Conservation (phyloP, 2,329 filamentous ascomycete species). For the Trichoderma atroviride region DNA sequence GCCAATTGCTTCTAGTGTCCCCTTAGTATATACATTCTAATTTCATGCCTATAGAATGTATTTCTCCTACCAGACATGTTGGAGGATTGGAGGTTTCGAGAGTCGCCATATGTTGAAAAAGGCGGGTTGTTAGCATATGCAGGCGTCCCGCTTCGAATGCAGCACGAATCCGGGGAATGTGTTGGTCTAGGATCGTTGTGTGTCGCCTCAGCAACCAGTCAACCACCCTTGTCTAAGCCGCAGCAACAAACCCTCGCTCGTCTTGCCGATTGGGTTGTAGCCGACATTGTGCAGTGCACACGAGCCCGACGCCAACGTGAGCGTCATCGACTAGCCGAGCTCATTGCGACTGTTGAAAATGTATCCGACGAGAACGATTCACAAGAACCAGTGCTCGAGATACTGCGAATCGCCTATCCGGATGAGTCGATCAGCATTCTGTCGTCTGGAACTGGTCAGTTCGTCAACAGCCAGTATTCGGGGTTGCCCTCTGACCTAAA, state of each 20-base stretch:
- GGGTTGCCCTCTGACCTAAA: background rate
- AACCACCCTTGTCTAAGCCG: background rate
- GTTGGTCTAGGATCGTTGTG: slow-evolving; percentile 2
- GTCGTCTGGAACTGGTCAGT: background rate
- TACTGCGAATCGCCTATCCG: background rate
- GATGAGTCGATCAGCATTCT: background rate
- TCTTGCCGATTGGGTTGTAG: background rate
- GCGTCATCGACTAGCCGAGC: background rate
- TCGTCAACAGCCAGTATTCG: background rate
- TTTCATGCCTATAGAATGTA: background rate
- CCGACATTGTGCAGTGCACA: background rate
- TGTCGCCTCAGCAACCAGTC: background rate
- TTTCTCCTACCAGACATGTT: background rate
- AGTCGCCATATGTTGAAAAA: background rate
- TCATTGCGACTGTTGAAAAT: background rate
- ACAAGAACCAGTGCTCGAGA: background rate
- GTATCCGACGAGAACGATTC: background rate
- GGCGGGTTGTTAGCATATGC: background rate
- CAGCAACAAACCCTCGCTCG: background rate
- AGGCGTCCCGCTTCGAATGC: background rate
- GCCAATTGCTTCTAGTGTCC: background rate
- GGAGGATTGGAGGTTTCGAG: background rate
- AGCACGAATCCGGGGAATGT: background rate
- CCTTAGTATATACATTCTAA: background rate
- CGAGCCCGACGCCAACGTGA: background rate